Conservation (phyloP, 2,329 filamentous ascomycete species). For the Hymenoscyphus albidus region DNA sequence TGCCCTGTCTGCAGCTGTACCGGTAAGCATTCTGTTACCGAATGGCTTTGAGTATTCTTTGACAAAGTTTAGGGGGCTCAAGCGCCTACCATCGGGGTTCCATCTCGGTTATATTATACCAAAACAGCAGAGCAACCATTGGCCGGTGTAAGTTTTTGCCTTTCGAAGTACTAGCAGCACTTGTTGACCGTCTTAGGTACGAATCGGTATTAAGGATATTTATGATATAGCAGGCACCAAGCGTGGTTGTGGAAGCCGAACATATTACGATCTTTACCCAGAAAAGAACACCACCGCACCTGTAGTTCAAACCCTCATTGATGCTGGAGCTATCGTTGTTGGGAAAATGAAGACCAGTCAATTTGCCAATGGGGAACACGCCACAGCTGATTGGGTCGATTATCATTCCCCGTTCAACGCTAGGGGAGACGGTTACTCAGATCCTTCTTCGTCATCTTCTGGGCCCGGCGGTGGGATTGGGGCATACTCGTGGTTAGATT, state of each 20-base stretch:
- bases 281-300: constrained; percentile 44
- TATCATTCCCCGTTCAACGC: constrained; percentile 37
- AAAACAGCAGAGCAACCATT: constrained; percentile 51
- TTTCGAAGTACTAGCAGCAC: not conserved
- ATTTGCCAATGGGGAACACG: constrained; percentile 37
- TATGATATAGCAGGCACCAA: constrained; percentile 54
- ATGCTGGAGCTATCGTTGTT: constrained; percentile 54
- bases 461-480: constrained; percentile 46
- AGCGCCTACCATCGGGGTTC: constrained; percentile 48
- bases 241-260: constrained; percentile 54
- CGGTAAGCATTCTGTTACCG: not conserved
- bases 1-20: constrained; percentile 40
- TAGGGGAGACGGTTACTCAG: constrained; percentile 43
- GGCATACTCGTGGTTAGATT: constrained; percentile 44
- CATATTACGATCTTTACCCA: constrained; percentile 53
- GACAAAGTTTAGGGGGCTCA: constrained; percentile 33
- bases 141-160: constrained; percentile 52
- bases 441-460: constrained; percentile 43
- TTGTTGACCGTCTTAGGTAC: not conserved
- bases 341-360: constrained; percentile 49
- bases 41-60: not conserved
- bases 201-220: constrained; percentile 57
- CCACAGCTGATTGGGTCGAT: constrained; percentile 47
- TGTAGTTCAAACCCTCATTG: constrained; percentile 52
- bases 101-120: constrained; percentile 57